phyloP scores from a whole-genome alignment of 345 rosid genomes.

The Laguncularia racemosa region DNA sequence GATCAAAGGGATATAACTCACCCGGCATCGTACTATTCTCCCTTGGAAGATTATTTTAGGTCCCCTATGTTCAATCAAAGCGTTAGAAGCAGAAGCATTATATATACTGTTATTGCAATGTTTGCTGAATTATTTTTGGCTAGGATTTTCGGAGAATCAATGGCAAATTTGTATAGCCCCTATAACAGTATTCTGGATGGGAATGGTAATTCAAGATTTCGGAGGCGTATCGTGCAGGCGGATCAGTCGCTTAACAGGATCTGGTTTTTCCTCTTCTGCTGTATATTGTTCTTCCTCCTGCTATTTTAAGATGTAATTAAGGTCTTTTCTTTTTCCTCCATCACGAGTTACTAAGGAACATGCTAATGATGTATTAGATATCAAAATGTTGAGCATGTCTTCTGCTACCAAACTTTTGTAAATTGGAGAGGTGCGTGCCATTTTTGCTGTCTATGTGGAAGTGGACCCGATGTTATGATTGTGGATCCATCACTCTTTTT shows the following conservation, averaged over 20 bases:
- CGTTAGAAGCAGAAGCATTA: slow-evolving; percentile 22
- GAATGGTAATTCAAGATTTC: slow-evolving; percentile 43
- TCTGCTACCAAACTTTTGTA: no score
- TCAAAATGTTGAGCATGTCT: no score
- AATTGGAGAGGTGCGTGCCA: no score
- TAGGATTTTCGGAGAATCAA: slow-evolving; percentile 49
- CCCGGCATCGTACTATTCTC: slow-evolving; percentile 23
- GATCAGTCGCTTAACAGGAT: slow-evolving; percentile 69
- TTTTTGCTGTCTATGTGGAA: no score
- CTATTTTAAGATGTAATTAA: slow-evolving; percentile 35
- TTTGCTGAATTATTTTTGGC: slow-evolving; percentile 59
- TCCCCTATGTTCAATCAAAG: slow-evolving; percentile 30
- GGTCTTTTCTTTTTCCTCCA: no score
- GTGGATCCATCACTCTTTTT: no score
- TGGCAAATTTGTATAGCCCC: slow-evolving; percentile 39
- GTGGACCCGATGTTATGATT: no score
- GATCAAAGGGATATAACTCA: slow-evolving; percentile 16
- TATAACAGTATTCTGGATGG: slow-evolving; percentile 44
- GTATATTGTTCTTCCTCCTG: slow-evolving; percentile 56
- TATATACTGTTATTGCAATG: slow-evolving; percentile 50
- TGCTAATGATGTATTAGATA: no score
- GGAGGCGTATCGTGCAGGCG: slow-evolving; percentile 68
- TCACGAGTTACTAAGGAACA: no score
- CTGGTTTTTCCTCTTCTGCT: slow-evolving; percentile 68
- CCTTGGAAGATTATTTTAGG: slow-evolving; percentile 23